Percentiles rank a stretch among this genome's conserved stretches.
Conservation (phyloP, 495 filamentous ascomycete genomes). For the Penicillium waksmanii region DNA sequence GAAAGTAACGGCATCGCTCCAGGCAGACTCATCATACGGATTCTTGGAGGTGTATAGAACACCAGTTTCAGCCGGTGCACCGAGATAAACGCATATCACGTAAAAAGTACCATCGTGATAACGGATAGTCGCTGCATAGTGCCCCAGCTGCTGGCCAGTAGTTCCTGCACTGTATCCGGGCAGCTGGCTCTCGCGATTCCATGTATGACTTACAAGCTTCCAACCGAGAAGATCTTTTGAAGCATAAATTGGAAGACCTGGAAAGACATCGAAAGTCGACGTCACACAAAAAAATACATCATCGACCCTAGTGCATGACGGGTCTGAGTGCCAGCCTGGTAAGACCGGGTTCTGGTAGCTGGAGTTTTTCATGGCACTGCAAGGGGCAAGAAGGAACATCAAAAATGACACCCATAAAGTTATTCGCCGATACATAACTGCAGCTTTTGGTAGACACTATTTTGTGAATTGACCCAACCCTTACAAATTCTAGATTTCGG, state of each 20-base stretch:
- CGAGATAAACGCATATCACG: constrained; percentile 10
- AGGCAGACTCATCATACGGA: constrained; percentile 20
- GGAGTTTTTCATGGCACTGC: background rate
- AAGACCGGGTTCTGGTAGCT: constrained; percentile 24
- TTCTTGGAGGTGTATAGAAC: constrained; percentile 24
- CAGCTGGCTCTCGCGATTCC: constrained; percentile 17
- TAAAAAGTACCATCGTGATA: constrained; percentile 30
- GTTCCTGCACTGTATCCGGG: constrained; percentile 15
- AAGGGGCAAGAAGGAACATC: background rate
- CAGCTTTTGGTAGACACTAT: background rate
- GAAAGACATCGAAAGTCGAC: constrained; percentile 26
- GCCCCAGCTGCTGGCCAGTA: constrained; percentile 21
- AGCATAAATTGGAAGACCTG: constrained; percentile 32
- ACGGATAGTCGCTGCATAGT: constrained; percentile 31
- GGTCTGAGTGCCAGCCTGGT: constrained; percentile 34
- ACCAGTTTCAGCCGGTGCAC: background rate
- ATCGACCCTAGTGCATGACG: constrained; percentile 27
- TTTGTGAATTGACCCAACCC: no score
- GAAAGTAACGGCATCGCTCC: constrained; percentile 27
- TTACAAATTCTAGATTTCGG: background rate
- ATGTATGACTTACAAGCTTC: constrained; percentile 28
- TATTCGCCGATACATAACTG: background rate
- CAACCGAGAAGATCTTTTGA: constrained; percentile 30
- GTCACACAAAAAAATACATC: constrained; percentile 30
- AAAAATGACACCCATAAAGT: background rate